These are phyloP conservation scores for Tolypocladium album DNA, from an alignment of 2,329 filamentous ascomycete species.

Conservation along the genomic window DNA sequence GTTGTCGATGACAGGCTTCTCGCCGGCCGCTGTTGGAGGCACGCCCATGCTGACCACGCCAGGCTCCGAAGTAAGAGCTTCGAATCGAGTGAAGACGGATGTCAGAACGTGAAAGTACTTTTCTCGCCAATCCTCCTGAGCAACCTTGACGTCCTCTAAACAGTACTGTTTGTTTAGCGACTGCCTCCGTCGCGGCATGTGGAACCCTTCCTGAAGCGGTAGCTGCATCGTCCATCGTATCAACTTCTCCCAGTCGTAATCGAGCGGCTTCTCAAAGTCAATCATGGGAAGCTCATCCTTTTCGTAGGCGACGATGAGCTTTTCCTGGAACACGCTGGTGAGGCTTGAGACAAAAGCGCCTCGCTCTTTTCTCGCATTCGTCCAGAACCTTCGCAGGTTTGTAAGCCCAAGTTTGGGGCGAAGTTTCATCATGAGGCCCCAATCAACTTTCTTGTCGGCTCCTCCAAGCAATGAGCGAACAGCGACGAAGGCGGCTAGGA, in stretches of 20 bases:
- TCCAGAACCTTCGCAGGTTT: slow-evolving; percentile 46
- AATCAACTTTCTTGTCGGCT: slow-evolving; percentile 47
- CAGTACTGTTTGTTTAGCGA: slow-evolving; percentile 32
- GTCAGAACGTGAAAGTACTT: slow-evolving; percentile 43
- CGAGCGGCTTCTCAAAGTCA: slow-evolving; percentile 49
- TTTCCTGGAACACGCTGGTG: slow-evolving; percentile 52
- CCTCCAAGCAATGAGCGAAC: slow-evolving; percentile 50
- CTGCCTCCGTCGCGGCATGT: slow-evolving; percentile 35
- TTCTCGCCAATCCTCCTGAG: slow-evolving; percentile 38
- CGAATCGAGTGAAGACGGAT: slow-evolving; percentile 46
- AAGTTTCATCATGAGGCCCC: slow-evolving; percentile 44
- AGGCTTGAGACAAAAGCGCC: slow-evolving; percentile 40
- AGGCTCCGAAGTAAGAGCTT: slow-evolving; percentile 39
- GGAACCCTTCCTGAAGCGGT: slow-evolving; percentile 30
- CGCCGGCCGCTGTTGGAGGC: slow-evolving; percentile 2
- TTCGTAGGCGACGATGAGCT: slow-evolving; percentile 57
- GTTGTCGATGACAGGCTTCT: slow-evolving; percentile 8
- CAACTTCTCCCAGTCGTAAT: slow-evolving; percentile 58
- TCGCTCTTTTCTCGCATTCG: slow-evolving; percentile 36
- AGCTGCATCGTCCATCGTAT: slow-evolving; percentile 56
- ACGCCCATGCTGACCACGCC: slow-evolving; percentile 22
- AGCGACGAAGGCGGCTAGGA: slow-evolving; percentile 47
- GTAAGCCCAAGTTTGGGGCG: slow-evolving; percentile 43
- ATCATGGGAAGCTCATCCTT: slow-evolving; percentile 48
- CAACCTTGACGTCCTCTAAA: slow-evolving; percentile 22